These are phyloP conservation scores for Macroventuria anomochaeta DNA, from an alignment of 2,329 filamentous ascomycete species.

Conservation along the genomic window DNA sequence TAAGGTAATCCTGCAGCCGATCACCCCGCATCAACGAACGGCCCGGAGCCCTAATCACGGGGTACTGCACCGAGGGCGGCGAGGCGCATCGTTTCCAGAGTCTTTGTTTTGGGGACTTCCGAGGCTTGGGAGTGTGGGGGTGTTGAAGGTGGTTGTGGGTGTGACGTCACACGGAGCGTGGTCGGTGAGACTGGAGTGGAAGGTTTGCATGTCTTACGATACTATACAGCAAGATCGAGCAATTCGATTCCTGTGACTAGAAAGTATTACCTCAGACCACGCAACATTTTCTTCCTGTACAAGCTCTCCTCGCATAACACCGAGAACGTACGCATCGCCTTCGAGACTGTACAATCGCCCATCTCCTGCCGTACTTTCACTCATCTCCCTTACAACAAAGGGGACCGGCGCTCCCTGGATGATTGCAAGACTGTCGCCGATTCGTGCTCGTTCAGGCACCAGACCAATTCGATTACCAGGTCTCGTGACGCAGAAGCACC, in stretches of 20 bases:
- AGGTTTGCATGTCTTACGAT: not conserved
- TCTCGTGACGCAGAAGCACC: not conserved
- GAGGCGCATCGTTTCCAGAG: not conserved
- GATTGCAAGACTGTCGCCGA: not conserved
- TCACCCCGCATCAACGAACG: conserved; percentile 30
- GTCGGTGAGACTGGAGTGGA: not conserved
- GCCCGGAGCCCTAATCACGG: conserved; percentile 17
- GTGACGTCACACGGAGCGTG: not conserved
- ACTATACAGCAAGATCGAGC: not conserved
- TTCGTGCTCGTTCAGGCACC: not conserved
- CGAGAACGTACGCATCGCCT: not conserved
- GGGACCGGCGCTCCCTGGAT: not conserved
- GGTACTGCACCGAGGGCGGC: conserved; percentile 16
- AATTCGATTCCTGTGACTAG: not conserved
- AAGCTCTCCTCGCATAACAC: not conserved
- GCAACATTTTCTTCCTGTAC: not conserved
- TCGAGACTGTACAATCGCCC: not conserved
- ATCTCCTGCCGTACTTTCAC: not conserved
- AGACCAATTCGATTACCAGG: not conserved
- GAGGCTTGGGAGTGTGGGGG: not conserved
- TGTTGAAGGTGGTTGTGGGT: too few species aligned
- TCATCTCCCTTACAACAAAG: not conserved
- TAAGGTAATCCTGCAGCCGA: conserved; percentile 26
- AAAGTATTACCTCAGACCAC: not conserved
- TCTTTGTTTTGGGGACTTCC: not conserved